Percentiles rank a stretch among this genome's conserved stretches.
phyloP scores from a whole-genome alignment of 257 asterid species.

The Leonotis leonurus region DNA sequence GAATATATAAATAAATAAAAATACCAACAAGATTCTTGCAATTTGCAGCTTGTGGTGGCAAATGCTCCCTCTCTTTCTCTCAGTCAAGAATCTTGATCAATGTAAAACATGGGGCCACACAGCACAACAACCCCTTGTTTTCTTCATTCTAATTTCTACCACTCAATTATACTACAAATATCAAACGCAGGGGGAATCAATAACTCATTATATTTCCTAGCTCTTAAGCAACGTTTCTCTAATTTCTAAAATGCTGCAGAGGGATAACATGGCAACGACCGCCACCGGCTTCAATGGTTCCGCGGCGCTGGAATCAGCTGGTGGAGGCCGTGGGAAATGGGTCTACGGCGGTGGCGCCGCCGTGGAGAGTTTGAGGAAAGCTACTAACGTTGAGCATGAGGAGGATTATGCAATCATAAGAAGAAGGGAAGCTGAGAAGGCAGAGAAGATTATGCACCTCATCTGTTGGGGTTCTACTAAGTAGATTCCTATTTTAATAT shows the following conservation, averaged over 20 bases:
- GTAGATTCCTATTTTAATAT: conserved; percentile 4
- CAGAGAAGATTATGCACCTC: conserved; percentile 47
- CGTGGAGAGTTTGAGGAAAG: conserved; percentile 8
- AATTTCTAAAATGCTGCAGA: background rate
- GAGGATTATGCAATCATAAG: conserved; percentile 15
- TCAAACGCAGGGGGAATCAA: background rate
- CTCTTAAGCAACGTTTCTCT: background rate
- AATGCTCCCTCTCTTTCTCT: conserved; percentile 2
- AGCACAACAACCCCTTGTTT: conserved; percentile 19
- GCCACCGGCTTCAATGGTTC: conserved; percentile 13
- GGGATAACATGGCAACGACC: background rate
- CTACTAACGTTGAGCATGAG: background rate
- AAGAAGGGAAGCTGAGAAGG: conserved; percentile 41
- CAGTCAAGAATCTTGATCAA: background rate
- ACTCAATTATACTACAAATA: conserved; percentile 8
- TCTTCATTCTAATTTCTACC: conserved; percentile 10
- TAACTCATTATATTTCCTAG: background rate
- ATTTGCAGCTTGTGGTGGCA: conserved; percentile 18
- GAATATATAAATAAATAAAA: too few relatives aligned
- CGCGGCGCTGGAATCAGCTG: conserved; percentile 17
- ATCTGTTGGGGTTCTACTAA: conserved; percentile 42
- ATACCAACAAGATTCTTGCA: background rate
- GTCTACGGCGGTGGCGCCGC: conserved; percentile 12
- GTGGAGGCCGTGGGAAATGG: conserved; percentile 18
- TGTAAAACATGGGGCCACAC: conserved; percentile 27